phyloP scores from a whole-genome alignment of 164 flowering plant genomes.

The Hamamelis virginiana region DNA sequence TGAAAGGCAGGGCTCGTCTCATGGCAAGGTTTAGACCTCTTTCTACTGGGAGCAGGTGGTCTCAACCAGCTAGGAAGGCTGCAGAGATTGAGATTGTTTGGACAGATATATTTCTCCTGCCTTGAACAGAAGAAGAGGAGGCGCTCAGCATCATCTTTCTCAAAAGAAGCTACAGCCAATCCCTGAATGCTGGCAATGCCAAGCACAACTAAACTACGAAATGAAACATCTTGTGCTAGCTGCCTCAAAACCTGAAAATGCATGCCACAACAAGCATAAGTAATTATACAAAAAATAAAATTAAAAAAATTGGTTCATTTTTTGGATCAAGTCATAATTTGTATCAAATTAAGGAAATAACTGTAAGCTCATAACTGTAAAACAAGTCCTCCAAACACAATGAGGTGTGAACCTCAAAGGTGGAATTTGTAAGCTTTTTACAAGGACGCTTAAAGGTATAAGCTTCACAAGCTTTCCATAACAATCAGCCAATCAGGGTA shows the following conservation, averaged over 20 bases:
- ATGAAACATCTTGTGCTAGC: constrained; percentile 85
- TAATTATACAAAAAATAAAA: not conserved
- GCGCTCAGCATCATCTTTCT: constrained; percentile 87
- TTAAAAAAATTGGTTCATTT: too few relatives aligned
- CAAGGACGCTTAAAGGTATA: too few relatives aligned
- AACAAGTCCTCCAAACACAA: too few relatives aligned
- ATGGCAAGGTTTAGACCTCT: constrained; percentile 39
- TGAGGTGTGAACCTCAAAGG: too few relatives aligned
- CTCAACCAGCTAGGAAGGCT: constrained; percentile 69
- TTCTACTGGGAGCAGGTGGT: constrained; percentile 74
- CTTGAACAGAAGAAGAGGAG: constrained; percentile 69
- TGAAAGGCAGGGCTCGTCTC: constrained; percentile 16
- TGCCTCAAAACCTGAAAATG: constrained; percentile 83
- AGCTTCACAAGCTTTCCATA: too few relatives aligned
- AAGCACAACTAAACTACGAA: constrained; percentile 81
- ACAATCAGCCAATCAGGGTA: too few relatives aligned
- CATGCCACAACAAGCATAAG: not conserved
- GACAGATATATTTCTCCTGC: constrained; percentile 26
- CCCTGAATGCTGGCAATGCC: constrained; percentile 97
- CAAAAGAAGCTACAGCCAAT: constrained; percentile 87
- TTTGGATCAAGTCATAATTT: too few relatives aligned
- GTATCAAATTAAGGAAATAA: too few relatives aligned
- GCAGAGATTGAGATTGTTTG: constrained; percentile 17
- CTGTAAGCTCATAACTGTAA: too few relatives aligned
- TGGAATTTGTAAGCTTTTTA: too few relatives aligned